These are phyloP conservation scores for Suhomyces bribrorum DNA, from an alignment of 1,139 yeast species.

Conservation along the genomic window DNA sequence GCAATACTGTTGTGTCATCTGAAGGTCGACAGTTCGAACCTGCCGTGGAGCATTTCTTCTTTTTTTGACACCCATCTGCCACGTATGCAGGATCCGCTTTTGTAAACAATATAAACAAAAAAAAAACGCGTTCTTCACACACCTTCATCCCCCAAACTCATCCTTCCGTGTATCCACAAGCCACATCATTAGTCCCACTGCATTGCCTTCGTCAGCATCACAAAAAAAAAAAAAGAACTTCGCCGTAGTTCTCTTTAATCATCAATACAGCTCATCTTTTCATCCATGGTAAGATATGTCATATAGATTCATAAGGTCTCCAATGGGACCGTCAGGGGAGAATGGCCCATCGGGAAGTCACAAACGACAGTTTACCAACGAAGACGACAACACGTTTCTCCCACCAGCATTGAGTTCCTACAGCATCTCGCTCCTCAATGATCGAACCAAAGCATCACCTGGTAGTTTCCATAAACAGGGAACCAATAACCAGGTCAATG, in stretches of 20 bases:
- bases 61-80: conserved; percentile 9
- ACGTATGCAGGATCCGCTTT: conserved; percentile 5
- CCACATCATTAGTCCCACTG: not conserved
- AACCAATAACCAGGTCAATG: conserved; percentile 10
- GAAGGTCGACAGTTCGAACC: conserved; percentile 60
- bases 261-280: not conserved
- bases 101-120: conserved; percentile 12
- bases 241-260: not conserved
- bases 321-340: conserved; percentile 4
- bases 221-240: not conserved
- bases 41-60: conserved; percentile 49
- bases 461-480: not conserved
- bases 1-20: conserved; percentile 37
- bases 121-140: no score
- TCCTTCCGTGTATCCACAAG: not conserved
- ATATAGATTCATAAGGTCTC: conserved; percentile 12
- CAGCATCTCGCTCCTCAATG: conserved; percentile 40
- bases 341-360: conserved; percentile 8
- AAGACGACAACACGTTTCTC: conserved; percentile 56
- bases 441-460: conserved; percentile 16
- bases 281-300: conserved; percentile 13
- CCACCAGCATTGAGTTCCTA: conserved; percentile 71
- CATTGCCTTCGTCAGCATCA: not conserved
- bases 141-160: not conserved
- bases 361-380: conserved; percentile 26